Base-by-base conservation (phyloP, 176 grass and related monocot species). In the Panicum miliaceum region DNA sequence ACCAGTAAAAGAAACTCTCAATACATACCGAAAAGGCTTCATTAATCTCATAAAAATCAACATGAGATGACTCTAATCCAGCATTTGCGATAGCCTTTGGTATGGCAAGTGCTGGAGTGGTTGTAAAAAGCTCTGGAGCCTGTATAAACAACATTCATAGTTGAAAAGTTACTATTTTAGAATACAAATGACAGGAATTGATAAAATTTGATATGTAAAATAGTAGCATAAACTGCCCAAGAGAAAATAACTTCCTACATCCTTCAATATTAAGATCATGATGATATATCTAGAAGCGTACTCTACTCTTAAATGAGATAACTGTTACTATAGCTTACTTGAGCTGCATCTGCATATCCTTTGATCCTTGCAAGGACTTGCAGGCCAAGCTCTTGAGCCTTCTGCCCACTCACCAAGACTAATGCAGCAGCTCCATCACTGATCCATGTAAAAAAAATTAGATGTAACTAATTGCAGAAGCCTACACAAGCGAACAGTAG, bases 11-110 rank as follows among this genome's bases (percentile, higher is more conserved):
- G 13, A 76, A 15, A 64, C 0, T 5, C 23, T 57, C 19, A n/a
- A 48, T 11, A 83, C 82, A 65, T 82, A 98, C 96, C 34, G 96
- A 64, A 82, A 98, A 98, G 34, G 96, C 96, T 93, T 98, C 96
- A 66, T 95, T 98, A 67, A 98, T 98, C 90, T 98, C 96, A 73
- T 98, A 98, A 80, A 91, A 98, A 82, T 98, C 93, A 80, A 98
- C 91, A 89, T 46, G 77, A 78, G 93, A 98, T 72, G 96, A 81
- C 52, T 89, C 85, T 61, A 95, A 83, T 26, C 81, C 89, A 84
- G 93, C 93, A 90, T 93, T 88, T 4, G 72, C 16, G 4, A 98
- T 79, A 66, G 96, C 96, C 78, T 95, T 98, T 16, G 96, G 96
- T 74, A 98, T 95, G 20, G 96, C 96, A 42, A 95, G 83, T 79